Evolutionary conservation across 164 flowering plant genomes (phyloP), one percentile per base, ranked within the genome.

Genomic region (Macadamia integrifolia): DNA sequence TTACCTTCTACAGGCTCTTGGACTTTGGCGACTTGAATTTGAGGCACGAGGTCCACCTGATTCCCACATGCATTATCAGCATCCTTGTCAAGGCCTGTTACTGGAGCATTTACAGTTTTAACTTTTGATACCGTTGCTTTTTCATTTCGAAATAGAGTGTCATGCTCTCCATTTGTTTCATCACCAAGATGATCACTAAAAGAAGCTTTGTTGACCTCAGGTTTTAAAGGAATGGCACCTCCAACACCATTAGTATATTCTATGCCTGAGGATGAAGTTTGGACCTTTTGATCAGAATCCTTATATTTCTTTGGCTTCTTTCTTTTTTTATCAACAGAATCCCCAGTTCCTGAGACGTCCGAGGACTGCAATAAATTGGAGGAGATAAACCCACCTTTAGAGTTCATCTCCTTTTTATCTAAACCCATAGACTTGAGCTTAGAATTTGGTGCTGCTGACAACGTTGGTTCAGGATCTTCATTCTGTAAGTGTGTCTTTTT

Each of bases 231-330:
- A 66, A 55, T 55, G 12, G 50, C 69, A 64, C 4, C 59, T 15
- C 10, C 62, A 31, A 66, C 32, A 59, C 58, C 46, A 50, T 42
- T 58, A 56, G 28, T 28, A 67, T 63, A 55, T 30, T 73, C 61
- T 28, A 55, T 62, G 12, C 66, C 71, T 32, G 72, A 57, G 11
- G 46, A 12, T 40, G 40, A 14, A 9, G 53, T 69, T 32, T 68
- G 58, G 31, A 46, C 48, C 66, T 28, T 70, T 42, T 67, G 66
- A 50, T 52, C 75, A 50, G 69, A 66, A 49, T 52, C 68, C 73
- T 74, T 71, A 2, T 58, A 40, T 68, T 73, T 82, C 68, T 70
- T 81, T 28, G 75, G 60, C 73, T 78, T 84, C 69, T 63, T 78
- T 50, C 23, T 76, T 66, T 63, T 75, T 50, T 70, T 81, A 60